These are phyloP conservation scores for Microthyrium microscopicum DNA, from an alignment of 2,329 filamentous ascomycete genomes.

Conservation along the genomic window DNA sequence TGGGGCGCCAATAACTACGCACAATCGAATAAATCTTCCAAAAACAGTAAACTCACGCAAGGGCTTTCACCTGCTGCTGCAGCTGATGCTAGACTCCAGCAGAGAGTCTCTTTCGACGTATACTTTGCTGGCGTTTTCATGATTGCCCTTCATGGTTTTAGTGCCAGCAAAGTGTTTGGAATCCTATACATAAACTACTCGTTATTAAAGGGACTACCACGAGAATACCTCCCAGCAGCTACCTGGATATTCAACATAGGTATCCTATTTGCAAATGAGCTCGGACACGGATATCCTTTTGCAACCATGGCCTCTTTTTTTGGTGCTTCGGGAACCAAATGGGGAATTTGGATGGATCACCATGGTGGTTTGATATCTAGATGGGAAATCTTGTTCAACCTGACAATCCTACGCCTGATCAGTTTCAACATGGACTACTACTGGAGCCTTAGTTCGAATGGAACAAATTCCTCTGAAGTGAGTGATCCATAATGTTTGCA, in stretches of 20 bases:
- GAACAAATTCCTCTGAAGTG: constrained; percentile 66
- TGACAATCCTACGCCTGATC: constrained; percentile 80
- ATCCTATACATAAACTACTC: constrained; percentile 74
- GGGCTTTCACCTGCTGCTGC: constrained; percentile 29
- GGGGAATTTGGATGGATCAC: constrained; percentile 59
- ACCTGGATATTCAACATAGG: constrained; percentile 87
- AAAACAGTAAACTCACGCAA: constrained; percentile 19
- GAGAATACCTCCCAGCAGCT: constrained; percentile 49
- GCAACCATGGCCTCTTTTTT: constrained; percentile 42
- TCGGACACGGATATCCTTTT: constrained; percentile 62
- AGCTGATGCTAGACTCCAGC: constrained; percentile 38
- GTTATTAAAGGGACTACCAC: constrained; percentile 56
- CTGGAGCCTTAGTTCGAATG: constrained; percentile 59
- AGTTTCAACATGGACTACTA: constrained; percentile 97
- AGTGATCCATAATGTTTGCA: constrained; percentile 15
- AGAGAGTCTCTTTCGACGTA: constrained; percentile 68
- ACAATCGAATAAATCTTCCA: constrained; percentile 14
- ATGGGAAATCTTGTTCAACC: constrained; percentile 97
- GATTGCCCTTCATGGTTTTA: constrained; percentile 66
- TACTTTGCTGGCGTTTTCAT: constrained; percentile 68
- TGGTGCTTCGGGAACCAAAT: constrained; percentile 25
- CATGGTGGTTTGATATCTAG: constrained; percentile 70
- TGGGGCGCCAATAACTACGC: constrained; percentile 28
- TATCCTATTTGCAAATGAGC: constrained; percentile 78
- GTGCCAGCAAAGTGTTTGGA: constrained; percentile 60